Percentiles rank a stretch among this genome's conserved stretches.
Evolutionary conservation across 2,329 filamentous ascomycete species (phyloP).

Genomic region (Alternaria metachromatica): DNA sequence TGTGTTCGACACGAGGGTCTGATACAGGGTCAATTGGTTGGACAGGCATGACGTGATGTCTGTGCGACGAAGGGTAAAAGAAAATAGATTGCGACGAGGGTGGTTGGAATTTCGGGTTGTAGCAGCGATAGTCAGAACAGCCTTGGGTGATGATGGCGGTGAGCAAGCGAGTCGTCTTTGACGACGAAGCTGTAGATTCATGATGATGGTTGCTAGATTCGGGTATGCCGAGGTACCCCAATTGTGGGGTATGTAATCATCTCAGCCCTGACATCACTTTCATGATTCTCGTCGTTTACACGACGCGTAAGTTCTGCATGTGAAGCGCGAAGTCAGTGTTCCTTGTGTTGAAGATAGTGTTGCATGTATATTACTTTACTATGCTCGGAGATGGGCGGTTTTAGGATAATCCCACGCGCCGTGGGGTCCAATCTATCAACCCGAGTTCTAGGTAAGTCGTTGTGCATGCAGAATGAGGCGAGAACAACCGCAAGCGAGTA

Average conservation of each 20-base stretch:
- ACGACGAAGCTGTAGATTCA: not conserved
- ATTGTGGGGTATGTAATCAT: not conserved
- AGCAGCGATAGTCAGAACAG: not conserved
- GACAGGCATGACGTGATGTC: slow-evolving; percentile 54
- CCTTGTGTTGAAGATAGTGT: not conserved
- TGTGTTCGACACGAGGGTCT: slow-evolving; percentile 71
- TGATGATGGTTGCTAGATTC: not conserved
- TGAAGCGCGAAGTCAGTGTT: not conserved
- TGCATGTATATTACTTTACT: not conserved
- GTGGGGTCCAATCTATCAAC: not conserved
- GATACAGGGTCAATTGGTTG: slow-evolving; percentile 68
- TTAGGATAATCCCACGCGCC: not conserved
- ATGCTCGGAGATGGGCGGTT: not conserved
- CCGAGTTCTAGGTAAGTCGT: not conserved
- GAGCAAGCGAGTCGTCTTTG: not conserved
- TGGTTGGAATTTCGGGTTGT: not conserved
- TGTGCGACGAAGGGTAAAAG: slow-evolving; percentile 1
- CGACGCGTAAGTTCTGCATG: not conserved
- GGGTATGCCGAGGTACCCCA: not conserved
- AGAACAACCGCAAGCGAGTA: not conserved
- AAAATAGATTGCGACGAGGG: not conserved
- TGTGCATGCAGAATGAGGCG: slow-evolving; percentile 4
- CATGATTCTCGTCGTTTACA: not conserved
- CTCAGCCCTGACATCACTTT: not conserved
- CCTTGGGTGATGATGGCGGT: not conserved